phyloP scores from a whole-genome alignment of 2,329 filamentous ascomycete genomes.

The Diaporthe humulicola region DNA sequence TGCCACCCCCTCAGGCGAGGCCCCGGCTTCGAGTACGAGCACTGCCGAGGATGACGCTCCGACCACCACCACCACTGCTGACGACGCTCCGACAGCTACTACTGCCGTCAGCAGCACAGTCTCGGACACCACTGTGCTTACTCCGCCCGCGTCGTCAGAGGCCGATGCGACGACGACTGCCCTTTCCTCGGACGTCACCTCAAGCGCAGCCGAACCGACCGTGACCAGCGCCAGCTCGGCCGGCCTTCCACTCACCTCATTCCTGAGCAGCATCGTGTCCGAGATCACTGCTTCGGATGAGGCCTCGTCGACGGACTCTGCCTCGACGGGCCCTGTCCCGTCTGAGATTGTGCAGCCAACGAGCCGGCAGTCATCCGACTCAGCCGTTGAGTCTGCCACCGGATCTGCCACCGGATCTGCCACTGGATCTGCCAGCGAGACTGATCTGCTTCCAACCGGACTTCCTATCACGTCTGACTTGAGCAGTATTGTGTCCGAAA shows the following conservation, averaged over 20 bases:
- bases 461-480: neutral
- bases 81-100: neutral
- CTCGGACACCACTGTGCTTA: neutral
- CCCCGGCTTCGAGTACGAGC: neutral
- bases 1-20: neutral
- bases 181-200: neutral
- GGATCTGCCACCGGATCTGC: neutral
- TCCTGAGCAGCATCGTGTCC: constrained; percentile 14
- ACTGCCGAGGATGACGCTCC: neutral
- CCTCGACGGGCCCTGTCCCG: constrained; percentile 1
- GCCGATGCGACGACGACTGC: neutral
- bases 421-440: neutral
- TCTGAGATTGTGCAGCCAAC: constrained; percentile 8
- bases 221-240: neutral
- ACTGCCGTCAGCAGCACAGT: neutral
- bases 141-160: neutral
- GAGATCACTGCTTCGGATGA: neutral
- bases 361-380: neutral
- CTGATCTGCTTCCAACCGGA: neutral
- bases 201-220: neutral
- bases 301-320: neutral
- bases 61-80: neutral
- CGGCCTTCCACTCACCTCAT: constrained; percentile 12
- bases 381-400: neutral
- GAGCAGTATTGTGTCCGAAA: constrained; percentile 6